Conservation (phyloP, 345 rosid genomes). For the Aquilaria malaccensis region DNA sequence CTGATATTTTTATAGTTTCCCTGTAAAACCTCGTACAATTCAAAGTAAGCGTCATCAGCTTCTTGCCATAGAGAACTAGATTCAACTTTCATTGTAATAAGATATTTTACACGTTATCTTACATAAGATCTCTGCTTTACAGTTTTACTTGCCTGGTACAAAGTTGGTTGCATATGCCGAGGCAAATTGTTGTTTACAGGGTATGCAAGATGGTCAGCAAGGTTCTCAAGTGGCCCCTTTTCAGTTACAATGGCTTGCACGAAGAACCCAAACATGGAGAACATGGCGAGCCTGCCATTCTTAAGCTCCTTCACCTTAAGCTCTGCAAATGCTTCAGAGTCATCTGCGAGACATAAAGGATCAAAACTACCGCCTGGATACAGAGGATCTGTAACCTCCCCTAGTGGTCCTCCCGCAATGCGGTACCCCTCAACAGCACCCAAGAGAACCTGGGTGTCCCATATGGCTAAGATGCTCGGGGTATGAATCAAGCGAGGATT, state of each 20-base stretch:
- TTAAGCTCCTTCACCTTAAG: constrained; percentile 42
- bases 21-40: neutral
- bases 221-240: constrained; percentile 39
- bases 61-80: no score
- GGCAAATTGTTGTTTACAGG: constrained; percentile 42
- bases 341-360: constrained; percentile 43
- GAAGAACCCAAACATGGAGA: constrained; percentile 47
- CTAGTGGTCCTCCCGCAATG: constrained; percentile 42
- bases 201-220: constrained; percentile 33
- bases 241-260: constrained; percentile 48
- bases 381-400: constrained; percentile 35
- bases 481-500: constrained; percentile 42
- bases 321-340: constrained; percentile 40
- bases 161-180: constrained; percentile 49
- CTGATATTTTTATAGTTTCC: no score
- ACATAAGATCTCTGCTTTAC: neutral
- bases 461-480: constrained; percentile 41
- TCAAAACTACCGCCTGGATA: constrained; percentile 50
- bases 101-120: no score
- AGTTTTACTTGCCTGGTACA: constrained; percentile 38
- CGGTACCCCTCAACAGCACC: constrained; percentile 45
- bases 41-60: neutral
- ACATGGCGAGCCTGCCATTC: constrained; percentile 40
- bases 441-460: constrained; percentile 42
- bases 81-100: no score